phyloP scores from a whole-genome alignment of 2,329 filamentous ascomycete species.

The Fusarium chuoi region DNA sequence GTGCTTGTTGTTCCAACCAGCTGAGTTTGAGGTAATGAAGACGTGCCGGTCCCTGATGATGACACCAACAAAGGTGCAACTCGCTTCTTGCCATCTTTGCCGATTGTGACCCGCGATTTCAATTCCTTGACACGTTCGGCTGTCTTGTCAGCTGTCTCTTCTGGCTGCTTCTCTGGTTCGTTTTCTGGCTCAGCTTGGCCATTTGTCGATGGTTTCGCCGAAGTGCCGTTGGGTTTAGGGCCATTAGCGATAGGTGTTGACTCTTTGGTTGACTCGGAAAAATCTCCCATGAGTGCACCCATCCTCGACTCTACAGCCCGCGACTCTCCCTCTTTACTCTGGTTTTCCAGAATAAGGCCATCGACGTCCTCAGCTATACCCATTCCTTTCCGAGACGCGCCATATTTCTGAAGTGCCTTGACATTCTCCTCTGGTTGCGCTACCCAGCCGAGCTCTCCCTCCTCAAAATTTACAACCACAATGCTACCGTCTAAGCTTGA shows the following conservation, averaged over 20 bases:
- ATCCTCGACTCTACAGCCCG: conserved; percentile 93
- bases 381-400: conserved; percentile 85
- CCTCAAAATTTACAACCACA: conserved; percentile 81
- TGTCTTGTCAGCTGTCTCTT: conserved; percentile 64
- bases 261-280: conserved; percentile 65
- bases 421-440: conserved; percentile 89
- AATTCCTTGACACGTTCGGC: conserved; percentile 68
- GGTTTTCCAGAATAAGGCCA: conserved; percentile 85
- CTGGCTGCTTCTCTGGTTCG: conserved; percentile 51
- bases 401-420: conserved; percentile 91
- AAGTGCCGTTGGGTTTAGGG: conserved; percentile 55
- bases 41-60: conserved; percentile 85
- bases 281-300: conserved; percentile 97
- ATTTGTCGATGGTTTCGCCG: conserved; percentile 54
- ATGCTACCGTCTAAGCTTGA: conserved; percentile 92
- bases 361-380: conserved; percentile 95
- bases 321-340: conserved; percentile 90
- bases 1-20: conserved; percentile 80
- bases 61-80: conserved; percentile 93
- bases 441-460: conserved; percentile 89
- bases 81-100: conserved; percentile 96
- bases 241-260: conserved; percentile 61
- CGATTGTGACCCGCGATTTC: conserved; percentile 92
- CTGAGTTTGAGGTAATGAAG: conserved; percentile 88
- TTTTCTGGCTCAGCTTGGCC: conserved; percentile 51